A percentile compares a stretch with the other conserved stretches of the same genome.
phyloP scores from a whole-genome alignment of 371 early-diverging fungal species.

The Mucor racemosus region DNA sequence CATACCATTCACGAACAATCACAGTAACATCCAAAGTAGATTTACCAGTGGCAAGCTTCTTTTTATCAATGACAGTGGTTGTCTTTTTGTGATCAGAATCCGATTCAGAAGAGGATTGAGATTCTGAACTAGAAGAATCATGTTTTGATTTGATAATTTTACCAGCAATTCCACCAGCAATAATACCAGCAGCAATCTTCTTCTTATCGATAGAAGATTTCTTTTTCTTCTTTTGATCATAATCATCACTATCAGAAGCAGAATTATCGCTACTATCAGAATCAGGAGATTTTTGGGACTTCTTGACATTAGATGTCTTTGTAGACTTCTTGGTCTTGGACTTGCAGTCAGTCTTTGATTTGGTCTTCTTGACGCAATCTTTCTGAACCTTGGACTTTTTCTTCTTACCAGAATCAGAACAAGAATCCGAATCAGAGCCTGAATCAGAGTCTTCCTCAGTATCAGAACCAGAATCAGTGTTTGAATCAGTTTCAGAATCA shows the following conservation, averaged over 20 bases:
- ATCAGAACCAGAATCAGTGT: slow-evolving; percentile 5
- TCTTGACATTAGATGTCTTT: slow-evolving; percentile 4
- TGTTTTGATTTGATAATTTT: slow-evolving; percentile 4
- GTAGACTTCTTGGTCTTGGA: slow-evolving; percentile 3
- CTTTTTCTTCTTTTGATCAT: slow-evolving; percentile 9
- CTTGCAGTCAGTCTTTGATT: background rate
- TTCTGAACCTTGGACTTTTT: background rate
- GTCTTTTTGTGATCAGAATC: slow-evolving; percentile 4
- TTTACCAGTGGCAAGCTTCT: slow-evolving; percentile 15
- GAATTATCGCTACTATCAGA: slow-evolving; percentile 11
- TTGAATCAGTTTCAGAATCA: slow-evolving; percentile 10
- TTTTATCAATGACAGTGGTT: slow-evolving; percentile 10
- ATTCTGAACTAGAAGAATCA: slow-evolving; percentile 6
- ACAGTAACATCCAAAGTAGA: slow-evolving; percentile 28
- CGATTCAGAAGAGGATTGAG: slow-evolving; percentile 12
- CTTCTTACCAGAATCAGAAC: background rate
- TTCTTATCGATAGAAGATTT: slow-evolving; percentile 7
- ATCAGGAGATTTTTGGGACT: slow-evolving; percentile 7
- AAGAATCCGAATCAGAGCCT: background rate
- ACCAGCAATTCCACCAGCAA: slow-evolving; percentile 8
- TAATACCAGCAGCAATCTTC: slow-evolving; percentile 13
- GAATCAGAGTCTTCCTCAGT: background rate
- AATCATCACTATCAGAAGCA: slow-evolving; percentile 1
- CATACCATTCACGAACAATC: slow-evolving; percentile 40
- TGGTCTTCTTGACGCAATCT: background rate